Conservation (phyloP, 2,329 filamentous ascomycete genomes). For the Xylariaceae sp. region DNA sequence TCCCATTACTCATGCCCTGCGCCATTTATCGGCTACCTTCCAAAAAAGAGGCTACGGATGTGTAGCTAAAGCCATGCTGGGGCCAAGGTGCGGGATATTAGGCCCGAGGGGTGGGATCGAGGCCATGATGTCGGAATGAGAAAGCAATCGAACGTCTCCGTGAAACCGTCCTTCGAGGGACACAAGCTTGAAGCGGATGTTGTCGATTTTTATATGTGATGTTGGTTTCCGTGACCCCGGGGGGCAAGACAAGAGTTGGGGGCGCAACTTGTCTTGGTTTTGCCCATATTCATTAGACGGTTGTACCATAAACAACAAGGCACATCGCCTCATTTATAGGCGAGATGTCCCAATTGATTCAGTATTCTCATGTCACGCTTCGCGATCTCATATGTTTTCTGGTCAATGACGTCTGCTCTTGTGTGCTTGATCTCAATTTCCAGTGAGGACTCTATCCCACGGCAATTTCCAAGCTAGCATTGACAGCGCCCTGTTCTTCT, state of each 20-base stretch:
- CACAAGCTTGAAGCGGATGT: not conserved
- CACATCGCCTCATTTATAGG: constrained; percentile 12
- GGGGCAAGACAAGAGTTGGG: not conserved
- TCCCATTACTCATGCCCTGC: not conserved
- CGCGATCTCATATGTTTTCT: not conserved
- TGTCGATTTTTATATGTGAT: constrained; percentile 3
- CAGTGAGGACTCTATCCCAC: constrained; percentile 2
- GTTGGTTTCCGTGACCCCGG: constrained; percentile 4
- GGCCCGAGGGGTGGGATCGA: constrained; percentile 1
- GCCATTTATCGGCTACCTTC: not conserved
- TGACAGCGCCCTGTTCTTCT: not conserved
- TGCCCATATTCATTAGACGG: constrained; percentile 20
- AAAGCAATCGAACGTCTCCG: constrained; percentile 1
- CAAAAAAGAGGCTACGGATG: not conserved
- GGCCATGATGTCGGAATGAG: not conserved
- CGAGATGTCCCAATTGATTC: constrained; percentile 17
- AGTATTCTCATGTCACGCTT: constrained; percentile 1
- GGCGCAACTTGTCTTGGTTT: constrained; percentile 9
- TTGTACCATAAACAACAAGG: constrained; percentile 20
- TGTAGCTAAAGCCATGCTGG: not conserved
- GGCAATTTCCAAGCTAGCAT: not conserved
- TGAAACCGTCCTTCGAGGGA: constrained; percentile 5
- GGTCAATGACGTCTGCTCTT: not conserved
- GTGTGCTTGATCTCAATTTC: not conserved
- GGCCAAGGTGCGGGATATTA: not conserved